Conservation (phyloP, 176 grass and related monocot species). For the Miscanthus lutarioriparius region DNA sequence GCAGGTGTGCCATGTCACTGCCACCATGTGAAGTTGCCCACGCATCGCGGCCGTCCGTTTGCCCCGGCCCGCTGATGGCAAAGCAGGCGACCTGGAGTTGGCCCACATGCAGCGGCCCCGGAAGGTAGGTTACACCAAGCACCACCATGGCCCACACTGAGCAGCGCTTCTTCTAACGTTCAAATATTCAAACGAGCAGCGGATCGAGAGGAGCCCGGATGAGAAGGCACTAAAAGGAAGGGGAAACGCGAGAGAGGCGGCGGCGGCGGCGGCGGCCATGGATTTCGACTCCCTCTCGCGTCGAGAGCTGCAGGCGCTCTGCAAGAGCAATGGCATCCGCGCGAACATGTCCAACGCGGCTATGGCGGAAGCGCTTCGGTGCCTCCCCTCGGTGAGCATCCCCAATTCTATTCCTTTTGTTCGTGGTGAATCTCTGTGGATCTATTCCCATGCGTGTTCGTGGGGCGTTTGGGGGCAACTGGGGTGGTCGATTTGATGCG, state of each 20-base stretch:
- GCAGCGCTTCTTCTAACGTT: neutral
- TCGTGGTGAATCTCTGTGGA: neutral
- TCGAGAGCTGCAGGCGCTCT: constrained; percentile 69
- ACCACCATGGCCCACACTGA: neutral
- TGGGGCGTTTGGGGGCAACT: neutral
- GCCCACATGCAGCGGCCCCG: neutral
- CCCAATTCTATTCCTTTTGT: neutral
- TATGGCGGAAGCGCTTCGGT: constrained; percentile 74
- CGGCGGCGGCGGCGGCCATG: constrained; percentile 31
- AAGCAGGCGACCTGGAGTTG: neutral
- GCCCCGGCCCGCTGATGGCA: neutral
- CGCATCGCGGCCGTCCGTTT: neutral
- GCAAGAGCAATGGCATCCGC: constrained; percentile 78
- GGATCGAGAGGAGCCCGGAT: constrained; percentile 3
- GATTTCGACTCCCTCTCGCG: constrained; percentile 70
- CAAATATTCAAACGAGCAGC: neutral
- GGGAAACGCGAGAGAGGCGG: neutral
- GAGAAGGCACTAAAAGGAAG: neutral
- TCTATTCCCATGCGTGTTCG: no score
- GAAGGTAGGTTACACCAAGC: neutral
- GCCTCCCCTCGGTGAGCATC: constrained; percentile 57
- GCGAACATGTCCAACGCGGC: constrained; percentile 84
- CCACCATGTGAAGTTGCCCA: neutral
- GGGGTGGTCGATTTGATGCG: neutral
- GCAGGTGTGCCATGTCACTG: no score